These are phyloP conservation scores for Ceratobasidium sp. DNA, from an alignment of 1,284 basidiomycete genomes.

Conservation along the genomic window DNA sequence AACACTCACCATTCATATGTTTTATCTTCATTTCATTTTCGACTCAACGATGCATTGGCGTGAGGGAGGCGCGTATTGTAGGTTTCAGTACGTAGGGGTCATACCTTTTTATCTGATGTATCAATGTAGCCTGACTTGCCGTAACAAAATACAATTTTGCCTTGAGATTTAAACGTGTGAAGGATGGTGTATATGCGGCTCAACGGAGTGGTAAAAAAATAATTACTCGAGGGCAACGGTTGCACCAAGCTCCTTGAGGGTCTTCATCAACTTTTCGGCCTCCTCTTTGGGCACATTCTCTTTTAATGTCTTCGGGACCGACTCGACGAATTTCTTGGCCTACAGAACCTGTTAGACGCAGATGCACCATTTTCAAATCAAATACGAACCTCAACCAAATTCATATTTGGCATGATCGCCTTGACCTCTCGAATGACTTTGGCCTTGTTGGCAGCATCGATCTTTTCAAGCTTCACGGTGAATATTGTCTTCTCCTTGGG, in stretches of 20 bases:
- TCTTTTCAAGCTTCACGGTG: constrained; percentile 93
- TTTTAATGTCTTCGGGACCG: constrained; percentile 93
- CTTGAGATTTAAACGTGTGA: not conserved
- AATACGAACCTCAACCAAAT: constrained; percentile 89
- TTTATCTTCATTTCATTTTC: constrained; percentile 42
- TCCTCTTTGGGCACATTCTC: constrained; percentile 98
- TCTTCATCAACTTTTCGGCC: constrained; percentile 94
- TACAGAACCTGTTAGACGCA: too few species aligned
- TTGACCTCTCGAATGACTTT: constrained; percentile 99
- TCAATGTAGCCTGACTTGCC: constrained; percentile 37
- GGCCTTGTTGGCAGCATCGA: constrained; percentile 90
- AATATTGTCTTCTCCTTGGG: constrained; percentile 99
- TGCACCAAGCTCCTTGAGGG: constrained; percentile 90
- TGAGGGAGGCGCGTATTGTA: constrained; percentile 43
- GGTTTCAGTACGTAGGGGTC: constrained; percentile 44
- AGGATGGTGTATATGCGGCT: constrained; percentile 18
- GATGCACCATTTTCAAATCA: constrained; percentile 2
- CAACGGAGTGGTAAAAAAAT: constrained; percentile 19
- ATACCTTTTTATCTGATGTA: constrained; percentile 43
- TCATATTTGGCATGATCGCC: constrained; percentile 92
- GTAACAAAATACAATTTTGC: constrained; percentile 36
- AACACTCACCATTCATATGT: constrained; percentile 24
- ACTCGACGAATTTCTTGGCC: constrained; percentile 99
- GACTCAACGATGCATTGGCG: constrained; percentile 42
- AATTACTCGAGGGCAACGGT: constrained; percentile 84